Conservation (phyloP, 768 basidiomycete species). For the Cubamyces lactineus region DNA sequence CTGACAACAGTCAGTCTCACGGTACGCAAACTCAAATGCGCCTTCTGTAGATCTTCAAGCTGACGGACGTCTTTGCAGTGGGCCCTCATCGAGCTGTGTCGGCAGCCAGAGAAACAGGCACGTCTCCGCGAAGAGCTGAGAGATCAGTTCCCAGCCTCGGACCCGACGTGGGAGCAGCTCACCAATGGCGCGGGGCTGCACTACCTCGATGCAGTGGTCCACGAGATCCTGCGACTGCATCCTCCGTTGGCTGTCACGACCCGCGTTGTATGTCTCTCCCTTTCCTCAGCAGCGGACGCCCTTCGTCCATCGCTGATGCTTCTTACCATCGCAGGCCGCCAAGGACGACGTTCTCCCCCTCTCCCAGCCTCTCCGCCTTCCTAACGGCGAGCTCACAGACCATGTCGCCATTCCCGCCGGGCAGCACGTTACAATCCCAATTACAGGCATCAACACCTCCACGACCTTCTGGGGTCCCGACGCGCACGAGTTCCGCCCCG, state of each 20-base stretch:
- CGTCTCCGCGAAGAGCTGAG: constrained; percentile 53
- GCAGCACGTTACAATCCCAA: constrained; percentile 42
- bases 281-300: background rate
- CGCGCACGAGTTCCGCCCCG: constrained; percentile 47
- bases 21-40: background rate
- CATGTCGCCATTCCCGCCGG: constrained; percentile 45
- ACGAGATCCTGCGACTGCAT: constrained; percentile 50
- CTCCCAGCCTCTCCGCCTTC: constrained; percentile 30
- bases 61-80: constrained; percentile 38
- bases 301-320: too few species aligned
- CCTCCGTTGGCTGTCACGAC: constrained; percentile 41
- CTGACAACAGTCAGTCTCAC: constrained; percentile 28
- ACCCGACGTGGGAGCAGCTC: constrained; percentile 61
- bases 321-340: constrained; percentile 35
- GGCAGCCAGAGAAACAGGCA: constrained; percentile 47
- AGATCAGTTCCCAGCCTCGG: constrained; percentile 40
- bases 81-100: constrained; percentile 60
- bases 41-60: background rate
- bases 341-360: constrained; percentile 46
- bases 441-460: constrained; percentile 45
- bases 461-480: constrained; percentile 48
- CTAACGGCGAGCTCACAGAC: constrained; percentile 27
- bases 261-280: constrained; percentile 44
- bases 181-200: constrained; percentile 45
- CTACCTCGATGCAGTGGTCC: constrained; percentile 56